Conservation (phyloP, 2,329 filamentous ascomycete species). For the Sporothrix inflata region DNA sequence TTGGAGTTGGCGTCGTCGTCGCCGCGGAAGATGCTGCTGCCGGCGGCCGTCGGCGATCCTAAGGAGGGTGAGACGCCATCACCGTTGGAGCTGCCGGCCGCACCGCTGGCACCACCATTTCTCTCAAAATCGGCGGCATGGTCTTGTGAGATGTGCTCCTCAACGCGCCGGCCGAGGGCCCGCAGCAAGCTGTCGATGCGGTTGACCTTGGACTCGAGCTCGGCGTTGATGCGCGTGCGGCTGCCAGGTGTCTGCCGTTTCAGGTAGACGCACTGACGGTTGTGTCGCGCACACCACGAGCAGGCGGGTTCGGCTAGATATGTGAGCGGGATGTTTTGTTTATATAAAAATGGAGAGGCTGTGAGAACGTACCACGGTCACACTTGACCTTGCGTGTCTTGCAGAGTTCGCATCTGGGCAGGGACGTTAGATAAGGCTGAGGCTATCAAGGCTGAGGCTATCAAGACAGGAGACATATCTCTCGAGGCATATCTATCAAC, state of each 20-base stretch:
- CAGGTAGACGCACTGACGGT: constrained; percentile 66
- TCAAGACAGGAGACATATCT: not conserved
- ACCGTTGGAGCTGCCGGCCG: not conserved
- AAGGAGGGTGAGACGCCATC: constrained; percentile 14
- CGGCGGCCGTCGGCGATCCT: constrained; percentile 22
- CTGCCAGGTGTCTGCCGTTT: constrained; percentile 69
- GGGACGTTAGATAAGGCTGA: constrained; percentile 6
- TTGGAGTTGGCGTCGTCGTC: constrained; percentile 41
- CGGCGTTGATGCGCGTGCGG: constrained; percentile 71
- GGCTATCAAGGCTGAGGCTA: not conserved
- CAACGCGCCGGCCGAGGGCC: constrained; percentile 53
- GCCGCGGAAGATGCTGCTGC: constrained; percentile 15
- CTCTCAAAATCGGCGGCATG: constrained; percentile 21
- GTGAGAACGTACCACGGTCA: constrained; percentile 53
- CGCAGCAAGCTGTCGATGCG: constrained; percentile 68
- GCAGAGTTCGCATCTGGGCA: constrained; percentile 68
- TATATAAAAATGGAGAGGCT: not conserved
- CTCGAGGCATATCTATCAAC: not conserved
- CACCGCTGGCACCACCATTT: not conserved
- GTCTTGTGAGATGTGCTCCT: constrained; percentile 32
- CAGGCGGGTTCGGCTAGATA: constrained; percentile 65
- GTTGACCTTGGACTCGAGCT: constrained; percentile 73
- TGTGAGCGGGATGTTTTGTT: not conserved
- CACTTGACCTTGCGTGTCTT: constrained; percentile 82
- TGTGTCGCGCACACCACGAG: constrained; percentile 68